These are phyloP conservation scores for Phoenix roebelenii DNA, from an alignment of 176 grass and related monocot species.

Conservation along the genomic window DNA sequence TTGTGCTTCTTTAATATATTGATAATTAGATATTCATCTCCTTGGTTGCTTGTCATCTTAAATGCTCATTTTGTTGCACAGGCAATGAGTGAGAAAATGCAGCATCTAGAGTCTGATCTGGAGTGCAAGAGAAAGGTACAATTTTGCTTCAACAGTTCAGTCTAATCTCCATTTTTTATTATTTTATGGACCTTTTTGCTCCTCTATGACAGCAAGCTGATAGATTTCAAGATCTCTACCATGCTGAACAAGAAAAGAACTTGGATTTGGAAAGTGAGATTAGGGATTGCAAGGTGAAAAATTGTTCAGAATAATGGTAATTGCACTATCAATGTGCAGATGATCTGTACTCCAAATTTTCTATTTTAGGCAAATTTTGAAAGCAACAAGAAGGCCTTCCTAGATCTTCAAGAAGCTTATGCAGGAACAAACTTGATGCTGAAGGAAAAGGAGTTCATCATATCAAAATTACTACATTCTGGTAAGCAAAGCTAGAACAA, in stretches of 20 bases:
- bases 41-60: too few relatives aligned
- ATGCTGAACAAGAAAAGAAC: slow-evolving; percentile 46
- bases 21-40: too few relatives aligned
- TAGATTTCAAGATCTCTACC: slow-evolving; percentile 45
- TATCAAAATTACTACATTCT: slow-evolving; percentile 51
- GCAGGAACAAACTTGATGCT: slow-evolving; percentile 22
- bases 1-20: neutral
- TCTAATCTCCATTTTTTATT: neutral
- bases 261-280: slow-evolving; percentile 51
- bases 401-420: slow-evolving; percentile 52
- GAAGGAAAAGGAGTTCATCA: slow-evolving; percentile 76
- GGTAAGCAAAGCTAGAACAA: slow-evolving; percentile 26
- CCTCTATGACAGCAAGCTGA: slow-evolving; percentile 44
- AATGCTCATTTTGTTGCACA: slow-evolving; percentile 16
- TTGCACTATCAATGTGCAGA: neutral
- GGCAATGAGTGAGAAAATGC: slow-evolving; percentile 53
- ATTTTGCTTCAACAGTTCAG: neutral
- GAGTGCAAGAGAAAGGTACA: slow-evolving; percentile 47
- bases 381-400: slow-evolving; percentile 32
- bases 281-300: slow-evolving; percentile 53
- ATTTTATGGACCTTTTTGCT: neutral
- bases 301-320: slow-evolving; percentile 16
- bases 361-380: slow-evolving; percentile 40
- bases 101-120: slow-evolving; percentile 45
- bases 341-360: too few relatives aligned